Evolutionary conservation across 768 basidiomycete genomes (phyloP), one percentile per base, ranked within the genome.

Genomic region (Symmetrospora coprosmae): DNA sequence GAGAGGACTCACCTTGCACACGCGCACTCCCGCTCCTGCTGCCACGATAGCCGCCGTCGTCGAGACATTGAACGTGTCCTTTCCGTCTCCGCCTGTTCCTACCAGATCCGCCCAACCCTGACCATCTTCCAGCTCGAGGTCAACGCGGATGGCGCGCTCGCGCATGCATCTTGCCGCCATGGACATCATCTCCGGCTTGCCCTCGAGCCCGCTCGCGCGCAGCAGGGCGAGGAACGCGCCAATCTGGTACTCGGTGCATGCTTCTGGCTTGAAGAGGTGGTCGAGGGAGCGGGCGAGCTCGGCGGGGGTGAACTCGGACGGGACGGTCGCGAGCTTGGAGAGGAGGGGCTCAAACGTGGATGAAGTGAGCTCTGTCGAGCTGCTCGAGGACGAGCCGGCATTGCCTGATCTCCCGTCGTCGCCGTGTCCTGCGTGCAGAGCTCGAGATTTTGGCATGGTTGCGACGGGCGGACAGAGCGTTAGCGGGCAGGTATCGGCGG

Each of bases 51-150:
- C 91, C 1, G 92, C 91, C 1, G 87, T 84, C 0, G 92, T 97
- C 70, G 88, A 92, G 52, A 96, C 91, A 71, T 97, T 97, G 79
- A 90, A 97, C 0, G 91, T 83, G 69, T 96, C 86, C 72, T 90
- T 82, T 0, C 90, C 90, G 73, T 96, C 94, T 6, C 94, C 92
- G 11, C 92, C 89, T 0, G 88, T 90, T 1, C 89, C 89, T 21
- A 92, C 89, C 60, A 92, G 87, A 71, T 91, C 87, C 4, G 75
- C 66, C 28, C 68, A 51, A 7, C 66, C 64, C 4, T 52, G 51
- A 2, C 31, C 55, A 5, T 46, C 27, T 23, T 38, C 34, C 17
- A 45, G 41, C 30, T 49, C 40, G n/a, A 60, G 48, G 25, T 60
- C 49, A 8, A 60, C 59, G 30, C 47, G n/a, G 19, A 60, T 33